phyloP scores from a whole-genome alignment of 306 rosid genomes.

The Mimosa pudica region DNA sequence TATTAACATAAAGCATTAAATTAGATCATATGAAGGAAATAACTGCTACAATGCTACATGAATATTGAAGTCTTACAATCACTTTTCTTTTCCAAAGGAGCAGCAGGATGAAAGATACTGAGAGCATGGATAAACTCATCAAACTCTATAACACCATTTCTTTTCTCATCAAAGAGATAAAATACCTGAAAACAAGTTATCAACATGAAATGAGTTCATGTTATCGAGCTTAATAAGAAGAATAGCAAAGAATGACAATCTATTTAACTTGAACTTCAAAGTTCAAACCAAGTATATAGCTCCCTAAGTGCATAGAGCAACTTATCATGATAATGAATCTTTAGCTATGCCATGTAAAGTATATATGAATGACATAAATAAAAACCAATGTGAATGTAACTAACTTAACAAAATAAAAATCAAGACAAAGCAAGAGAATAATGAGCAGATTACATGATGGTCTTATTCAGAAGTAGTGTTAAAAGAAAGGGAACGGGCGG shows the following conservation, averaged over 20 bases:
- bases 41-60: conserved; percentile 23
- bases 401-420: background rate
- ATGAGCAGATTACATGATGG: background rate
- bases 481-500: background rate
- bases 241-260: conserved; percentile 19
- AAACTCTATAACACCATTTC: conserved; percentile 70
- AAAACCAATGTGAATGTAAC: background rate
- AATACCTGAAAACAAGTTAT: conserved; percentile 49
- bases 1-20: conserved; percentile 7
- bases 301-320: too few species aligned
- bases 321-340: too few species aligned
- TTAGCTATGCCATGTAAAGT: too few species aligned
- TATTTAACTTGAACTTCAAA: conserved; percentile 17
- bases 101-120: conserved; percentile 66
- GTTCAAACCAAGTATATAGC: conserved; percentile 12
- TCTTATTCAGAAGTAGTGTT: conserved; percentile 6
- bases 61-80: conserved; percentile 55
- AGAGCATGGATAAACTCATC: conserved; percentile 74
- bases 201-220: conserved; percentile 17
- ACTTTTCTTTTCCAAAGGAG: conserved; percentile 60
- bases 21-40: conserved; percentile 4
- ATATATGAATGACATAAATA: background rate
- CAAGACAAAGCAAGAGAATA: conserved; percentile 17
- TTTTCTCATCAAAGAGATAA: conserved; percentile 72
- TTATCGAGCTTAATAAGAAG: conserved; percentile 12